These are phyloP conservation scores for Handroanthus guayacan DNA, from an alignment of 257 asterid species.

Conservation along the genomic window DNA sequence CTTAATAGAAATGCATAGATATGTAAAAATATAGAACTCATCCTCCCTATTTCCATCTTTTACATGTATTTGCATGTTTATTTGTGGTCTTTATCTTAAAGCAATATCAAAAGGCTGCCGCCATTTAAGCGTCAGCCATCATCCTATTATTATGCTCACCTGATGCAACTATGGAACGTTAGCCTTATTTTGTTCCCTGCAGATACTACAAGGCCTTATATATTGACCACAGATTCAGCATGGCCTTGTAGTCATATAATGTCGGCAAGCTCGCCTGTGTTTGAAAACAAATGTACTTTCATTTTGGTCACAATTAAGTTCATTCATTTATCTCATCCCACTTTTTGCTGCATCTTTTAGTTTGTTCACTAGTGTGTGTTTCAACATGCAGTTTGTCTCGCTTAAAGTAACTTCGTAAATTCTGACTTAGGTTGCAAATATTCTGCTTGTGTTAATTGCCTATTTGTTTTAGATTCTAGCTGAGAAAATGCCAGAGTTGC, in stretches of 20 bases:
- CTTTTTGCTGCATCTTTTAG: slow-evolving; percentile 14
- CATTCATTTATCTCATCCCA: not conserved
- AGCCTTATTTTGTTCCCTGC: not conserved
- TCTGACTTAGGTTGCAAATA: slow-evolving; percentile 19
- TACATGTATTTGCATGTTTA: no score
- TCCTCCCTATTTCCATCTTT: no score
- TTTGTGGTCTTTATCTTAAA: no score
- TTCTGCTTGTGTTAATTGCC: slow-evolving; percentile 20
- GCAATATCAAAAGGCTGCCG: no score
- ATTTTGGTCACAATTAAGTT: slow-evolving; percentile 12
- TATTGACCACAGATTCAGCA: not conserved
- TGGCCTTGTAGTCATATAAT: slow-evolving; percentile 22
- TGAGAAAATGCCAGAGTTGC: slow-evolving; percentile 90
- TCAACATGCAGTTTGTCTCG: slow-evolving; percentile 7
- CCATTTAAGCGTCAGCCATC: no score
- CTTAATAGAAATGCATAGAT: no score
- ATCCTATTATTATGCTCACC: not conserved
- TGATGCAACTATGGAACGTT: not conserved
- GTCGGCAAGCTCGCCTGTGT: slow-evolving; percentile 19
- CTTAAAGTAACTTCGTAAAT: not conserved
- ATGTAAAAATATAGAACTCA: no score
- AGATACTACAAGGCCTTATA: not conserved
- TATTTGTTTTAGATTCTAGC: slow-evolving; percentile 65
- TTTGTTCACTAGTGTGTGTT: slow-evolving; percentile 12
- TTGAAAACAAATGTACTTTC: not conserved